Conservation (phyloP, 1,284 basidiomycete species). For the Irpex sp. region DNA sequence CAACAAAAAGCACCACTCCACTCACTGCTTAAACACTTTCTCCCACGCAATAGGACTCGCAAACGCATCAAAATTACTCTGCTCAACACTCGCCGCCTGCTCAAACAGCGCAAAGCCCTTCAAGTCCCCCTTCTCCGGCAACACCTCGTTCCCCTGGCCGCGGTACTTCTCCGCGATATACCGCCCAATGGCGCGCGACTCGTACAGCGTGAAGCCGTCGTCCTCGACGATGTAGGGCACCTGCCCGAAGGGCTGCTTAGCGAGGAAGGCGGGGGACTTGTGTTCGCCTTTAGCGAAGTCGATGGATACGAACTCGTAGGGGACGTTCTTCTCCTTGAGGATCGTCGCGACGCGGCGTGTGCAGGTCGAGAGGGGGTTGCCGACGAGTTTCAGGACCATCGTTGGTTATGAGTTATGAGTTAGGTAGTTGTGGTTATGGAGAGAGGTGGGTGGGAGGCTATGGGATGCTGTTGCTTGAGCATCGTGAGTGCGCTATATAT, state of each 20-base stretch:
- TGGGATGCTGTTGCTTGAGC: neutral
- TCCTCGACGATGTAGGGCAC: constrained; percentile 58
- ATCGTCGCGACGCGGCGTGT: constrained; percentile 40
- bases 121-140: constrained; percentile 24
- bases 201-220: constrained; percentile 41
- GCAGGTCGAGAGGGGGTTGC: constrained; percentile 36
- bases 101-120: constrained; percentile 44
- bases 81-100: constrained; percentile 50
- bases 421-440: neutral
- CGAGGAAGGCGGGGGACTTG: constrained; percentile 38
- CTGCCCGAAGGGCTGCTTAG: constrained; percentile 62
- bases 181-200: constrained; percentile 49
- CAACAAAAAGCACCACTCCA: no score
- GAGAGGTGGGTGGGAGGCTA: neutral
- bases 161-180: constrained; percentile 43
- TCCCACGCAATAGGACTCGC: constrained; percentile 36
- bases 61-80: constrained; percentile 43
- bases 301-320: constrained; percentile 41
- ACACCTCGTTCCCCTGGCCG: constrained; percentile 28
- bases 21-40: constrained; percentile 45
- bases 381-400: constrained; percentile 51
- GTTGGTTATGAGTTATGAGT: neutral
- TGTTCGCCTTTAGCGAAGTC: constrained; percentile 42
- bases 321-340: constrained; percentile 45
- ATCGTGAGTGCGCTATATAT: neutral